Evolutionary conservation across 1,139 yeast species (phyloP).

Genomic region (Saccharomycopsis crataegensis): DNA sequence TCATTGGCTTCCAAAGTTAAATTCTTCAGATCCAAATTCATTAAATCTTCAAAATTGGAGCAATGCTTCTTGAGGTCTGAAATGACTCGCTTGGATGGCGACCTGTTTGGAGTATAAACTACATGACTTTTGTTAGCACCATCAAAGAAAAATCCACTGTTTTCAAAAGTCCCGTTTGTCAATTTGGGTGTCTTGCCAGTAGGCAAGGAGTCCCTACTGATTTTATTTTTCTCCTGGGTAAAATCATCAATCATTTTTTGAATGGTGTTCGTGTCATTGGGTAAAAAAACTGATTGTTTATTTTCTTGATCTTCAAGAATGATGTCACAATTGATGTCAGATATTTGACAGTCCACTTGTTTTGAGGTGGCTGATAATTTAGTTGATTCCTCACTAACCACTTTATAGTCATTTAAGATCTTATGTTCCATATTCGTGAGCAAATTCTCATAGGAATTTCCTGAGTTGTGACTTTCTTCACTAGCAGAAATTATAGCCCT

Average conservation of each 20-base stretch:
- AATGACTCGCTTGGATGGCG: constrained; percentile 16
- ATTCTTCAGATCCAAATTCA: neutral
- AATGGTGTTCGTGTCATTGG: constrained; percentile 21
- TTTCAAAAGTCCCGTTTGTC: neutral
- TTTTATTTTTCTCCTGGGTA: constrained; percentile 23
- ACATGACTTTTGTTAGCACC: neutral
- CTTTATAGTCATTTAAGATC: constrained; percentile 20
- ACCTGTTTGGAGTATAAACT: constrained; percentile 10
- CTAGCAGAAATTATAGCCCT: constrained; percentile 23
- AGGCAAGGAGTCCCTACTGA: constrained; percentile 23
- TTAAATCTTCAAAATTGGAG: constrained; percentile 2
- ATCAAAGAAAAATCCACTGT: neutral
- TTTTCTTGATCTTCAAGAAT: constrained; percentile 19
- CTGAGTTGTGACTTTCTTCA: constrained; percentile 11
- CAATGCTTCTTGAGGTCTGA: constrained; percentile 5
- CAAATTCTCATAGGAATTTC: constrained; percentile 24
- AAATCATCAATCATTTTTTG: constrained; percentile 22
- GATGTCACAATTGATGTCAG: constrained; percentile 5
- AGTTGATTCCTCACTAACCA: constrained; percentile 26
- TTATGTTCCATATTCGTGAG: constrained; percentile 21
- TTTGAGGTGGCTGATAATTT: constrained; percentile 21
- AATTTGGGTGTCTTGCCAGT: constrained; percentile 26
- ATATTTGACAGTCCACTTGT: neutral
- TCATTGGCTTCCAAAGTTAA: neutral
- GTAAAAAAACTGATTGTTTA: constrained; percentile 3